Evolutionary conservation across 1,139 yeast genomes (phyloP).

Genomic region (Debaryomyces nepalensis): DNA sequence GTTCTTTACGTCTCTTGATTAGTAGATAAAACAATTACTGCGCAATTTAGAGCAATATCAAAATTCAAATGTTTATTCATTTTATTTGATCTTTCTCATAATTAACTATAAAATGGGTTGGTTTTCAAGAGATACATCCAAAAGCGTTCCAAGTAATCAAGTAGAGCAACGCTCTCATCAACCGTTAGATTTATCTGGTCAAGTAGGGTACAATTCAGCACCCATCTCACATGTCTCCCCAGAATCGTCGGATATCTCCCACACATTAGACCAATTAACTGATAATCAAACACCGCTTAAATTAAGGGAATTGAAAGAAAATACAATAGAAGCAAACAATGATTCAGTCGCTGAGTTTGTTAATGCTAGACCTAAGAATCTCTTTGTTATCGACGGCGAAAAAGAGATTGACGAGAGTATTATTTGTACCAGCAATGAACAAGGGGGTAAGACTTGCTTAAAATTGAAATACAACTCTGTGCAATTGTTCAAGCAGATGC

Average conservation of each 20-base stretch:
- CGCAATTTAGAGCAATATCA: constrained; percentile 11
- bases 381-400: constrained; percentile 52
- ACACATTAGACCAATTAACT: constrained; percentile 42
- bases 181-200: constrained; percentile 24
- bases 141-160: constrained; percentile 21
- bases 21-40: constrained; percentile 1
- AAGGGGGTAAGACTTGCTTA: constrained; percentile 53
- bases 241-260: constrained; percentile 39
- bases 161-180: constrained; percentile 44
- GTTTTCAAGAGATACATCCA: constrained; percentile 24
- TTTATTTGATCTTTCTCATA: neutral
- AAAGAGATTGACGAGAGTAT: constrained; percentile 43
- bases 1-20: too few species aligned
- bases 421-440: constrained; percentile 44
- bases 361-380: constrained; percentile 33
- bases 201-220: neutral
- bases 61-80: neutral
- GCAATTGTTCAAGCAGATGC: constrained; percentile 52
- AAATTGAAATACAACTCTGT: constrained; percentile 43
- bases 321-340: constrained; percentile 20
- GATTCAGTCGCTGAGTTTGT: constrained; percentile 27
- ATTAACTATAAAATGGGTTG: constrained; percentile 28
- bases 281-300: constrained; percentile 21
- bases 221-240: constrained; percentile 18
- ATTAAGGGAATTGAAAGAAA: constrained; percentile 19